A percentile compares a stretch with the other conserved stretches of the same genome.
These are phyloP conservation scores for Acacia confusa DNA, from an alignment of 306 rosid species.

Conservation along the genomic window DNA sequence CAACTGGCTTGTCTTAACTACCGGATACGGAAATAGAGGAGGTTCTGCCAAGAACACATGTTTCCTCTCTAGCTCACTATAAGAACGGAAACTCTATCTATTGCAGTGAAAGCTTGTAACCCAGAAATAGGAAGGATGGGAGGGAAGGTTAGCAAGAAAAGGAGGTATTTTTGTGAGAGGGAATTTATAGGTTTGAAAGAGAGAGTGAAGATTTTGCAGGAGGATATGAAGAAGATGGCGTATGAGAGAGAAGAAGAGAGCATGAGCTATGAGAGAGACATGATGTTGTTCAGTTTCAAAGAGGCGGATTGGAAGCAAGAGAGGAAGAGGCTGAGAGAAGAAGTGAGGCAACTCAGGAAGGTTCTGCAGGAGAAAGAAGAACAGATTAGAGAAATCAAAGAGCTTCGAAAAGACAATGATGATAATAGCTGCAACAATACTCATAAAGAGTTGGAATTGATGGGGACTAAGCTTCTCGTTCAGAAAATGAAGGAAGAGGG, in stretches of 20 bases:
- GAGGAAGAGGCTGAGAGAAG: conserved; percentile 71
- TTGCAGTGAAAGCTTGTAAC: neutral
- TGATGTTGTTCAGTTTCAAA: conserved; percentile 68
- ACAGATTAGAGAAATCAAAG: conserved; percentile 51
- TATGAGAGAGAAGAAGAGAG: conserved; percentile 62
- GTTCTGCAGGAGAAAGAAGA: conserved; percentile 65
- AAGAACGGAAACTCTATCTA: conserved; percentile 8
- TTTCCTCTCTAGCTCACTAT: conserved; percentile 2
- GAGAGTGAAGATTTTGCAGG: conserved; percentile 56
- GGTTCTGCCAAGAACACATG: conserved; percentile 17
- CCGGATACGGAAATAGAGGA: neutral
- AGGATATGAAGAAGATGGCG: conserved; percentile 61
- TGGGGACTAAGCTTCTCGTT: conserved; percentile 55
- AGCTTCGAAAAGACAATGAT: neutral
- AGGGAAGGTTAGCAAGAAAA: conserved; percentile 47
- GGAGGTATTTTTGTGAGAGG: conserved; percentile 34
- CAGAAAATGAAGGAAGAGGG: conserved; percentile 78
- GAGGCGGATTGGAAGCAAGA: conserved; percentile 91
- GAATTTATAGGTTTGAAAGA: conserved; percentile 49
- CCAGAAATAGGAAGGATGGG: conserved; percentile 50
- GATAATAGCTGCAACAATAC: neutral
- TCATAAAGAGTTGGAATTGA: conserved; percentile 51
- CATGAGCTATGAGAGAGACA: conserved; percentile 62
- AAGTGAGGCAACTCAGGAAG: conserved; percentile 63
- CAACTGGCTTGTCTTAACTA: no score